These are phyloP conservation scores for Thielaviopsis musarum DNA, from an alignment of 2,329 filamentous ascomycete genomes.

Conservation along the genomic window DNA sequence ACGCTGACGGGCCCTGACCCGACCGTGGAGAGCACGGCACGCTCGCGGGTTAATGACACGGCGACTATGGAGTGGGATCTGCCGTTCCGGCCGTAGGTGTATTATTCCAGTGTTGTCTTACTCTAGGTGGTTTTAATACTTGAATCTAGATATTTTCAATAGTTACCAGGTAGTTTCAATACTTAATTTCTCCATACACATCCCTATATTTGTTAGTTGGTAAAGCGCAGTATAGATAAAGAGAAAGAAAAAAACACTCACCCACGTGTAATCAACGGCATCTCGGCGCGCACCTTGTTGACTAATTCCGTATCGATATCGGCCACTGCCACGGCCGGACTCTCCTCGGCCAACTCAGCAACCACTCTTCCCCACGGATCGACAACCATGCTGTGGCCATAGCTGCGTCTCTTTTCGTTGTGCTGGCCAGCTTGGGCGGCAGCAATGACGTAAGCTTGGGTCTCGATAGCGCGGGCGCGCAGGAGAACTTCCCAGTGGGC, in stretches of 20 bases:
- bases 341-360: constrained; percentile 24
- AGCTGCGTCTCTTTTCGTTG: constrained; percentile 62
- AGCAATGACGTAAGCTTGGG: constrained; percentile 72
- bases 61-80: background rate
- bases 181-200: no score
- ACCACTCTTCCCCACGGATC: constrained; percentile 73
- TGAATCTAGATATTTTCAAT: no score
- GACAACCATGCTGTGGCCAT: constrained; percentile 72
- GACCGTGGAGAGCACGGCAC: background rate
- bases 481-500: constrained; percentile 77
- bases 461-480: constrained; percentile 70
- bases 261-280: constrained; percentile 36
- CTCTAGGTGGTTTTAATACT: no score
- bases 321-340: constrained; percentile 34
- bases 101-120: no score
- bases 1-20: background rate
- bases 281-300: constrained; percentile 31
- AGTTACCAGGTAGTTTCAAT: no score
- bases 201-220: no score
- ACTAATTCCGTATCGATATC: constrained; percentile 34
- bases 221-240: no score
- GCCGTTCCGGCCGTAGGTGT: constrained; percentile 4
- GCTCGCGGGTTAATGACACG: background rate
- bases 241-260: constrained; percentile 25
- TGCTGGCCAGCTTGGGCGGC: constrained; percentile 64